Percentiles rank a stretch among this genome's conserved stretches.
phyloP scores from a whole-genome alignment of 805 yeast genomes.

The Saccharomycopsis babjevae region DNA sequence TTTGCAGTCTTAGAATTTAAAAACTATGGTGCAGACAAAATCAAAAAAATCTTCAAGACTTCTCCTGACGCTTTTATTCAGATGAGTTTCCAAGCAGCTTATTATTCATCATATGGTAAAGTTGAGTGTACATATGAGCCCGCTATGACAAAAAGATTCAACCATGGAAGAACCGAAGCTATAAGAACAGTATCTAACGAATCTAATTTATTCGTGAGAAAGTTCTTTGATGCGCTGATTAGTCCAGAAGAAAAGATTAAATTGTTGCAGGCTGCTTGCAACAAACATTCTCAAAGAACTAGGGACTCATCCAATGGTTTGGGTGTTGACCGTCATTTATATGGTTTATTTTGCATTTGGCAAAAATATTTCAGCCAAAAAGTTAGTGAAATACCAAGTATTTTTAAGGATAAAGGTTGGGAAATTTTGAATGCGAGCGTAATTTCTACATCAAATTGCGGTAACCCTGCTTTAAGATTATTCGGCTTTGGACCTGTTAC shows the following conservation, averaged over 20 bases:
- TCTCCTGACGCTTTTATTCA: conserved; percentile 94
- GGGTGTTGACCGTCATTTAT: conserved; percentile 89
- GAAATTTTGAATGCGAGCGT: conserved; percentile 70
- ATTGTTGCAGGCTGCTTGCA: conserved; percentile 58
- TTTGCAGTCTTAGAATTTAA: conserved; percentile 68
- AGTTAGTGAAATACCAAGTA: conserved; percentile 45
- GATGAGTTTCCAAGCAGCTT: conserved; percentile 89
- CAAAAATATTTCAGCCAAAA: conserved; percentile 39
- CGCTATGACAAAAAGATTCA: conserved; percentile 83
- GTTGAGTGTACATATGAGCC: conserved; percentile 94
- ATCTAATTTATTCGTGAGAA: conserved; percentile 72
- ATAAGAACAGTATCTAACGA: conserved; percentile 75
- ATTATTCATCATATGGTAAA: conserved; percentile 84
- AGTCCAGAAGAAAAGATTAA: conserved; percentile 41
- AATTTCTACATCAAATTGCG: conserved; percentile 81
- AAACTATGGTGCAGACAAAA: conserved; percentile 61
- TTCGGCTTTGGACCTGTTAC: conserved; percentile 91
- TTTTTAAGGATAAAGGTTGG: conserved; percentile 86
- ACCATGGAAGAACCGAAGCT: conserved; percentile 91
- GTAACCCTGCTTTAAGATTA: conserved; percentile 75
- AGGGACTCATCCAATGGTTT: conserved; percentile 60
- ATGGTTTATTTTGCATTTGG: conserved; percentile 84
- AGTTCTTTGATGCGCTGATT: conserved; percentile 54
- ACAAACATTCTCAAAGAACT: conserved; percentile 57
- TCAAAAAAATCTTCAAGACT: conserved; percentile 65